phyloP scores from a whole-genome alignment of 2,329 filamentous ascomycete species.

The Cylindrodendrum hubeiense region DNA sequence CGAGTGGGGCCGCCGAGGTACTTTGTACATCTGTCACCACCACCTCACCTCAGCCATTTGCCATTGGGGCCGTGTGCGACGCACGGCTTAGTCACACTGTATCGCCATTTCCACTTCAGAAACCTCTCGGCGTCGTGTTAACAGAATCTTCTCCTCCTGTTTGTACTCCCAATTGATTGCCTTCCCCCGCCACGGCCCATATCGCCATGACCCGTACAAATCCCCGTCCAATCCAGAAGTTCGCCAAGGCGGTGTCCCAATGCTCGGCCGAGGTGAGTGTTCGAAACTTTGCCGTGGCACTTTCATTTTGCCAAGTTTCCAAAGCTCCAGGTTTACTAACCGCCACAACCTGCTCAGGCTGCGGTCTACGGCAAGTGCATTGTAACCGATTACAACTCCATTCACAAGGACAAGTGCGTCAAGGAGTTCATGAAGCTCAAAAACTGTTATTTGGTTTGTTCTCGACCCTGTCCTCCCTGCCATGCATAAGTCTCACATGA shows the following conservation, averaged over 20 bases:
- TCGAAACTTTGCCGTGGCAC: not conserved
- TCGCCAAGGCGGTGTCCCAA: constrained; percentile 66
- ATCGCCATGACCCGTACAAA: constrained; percentile 41
- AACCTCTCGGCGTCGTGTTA: not conserved
- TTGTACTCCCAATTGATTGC: not conserved
- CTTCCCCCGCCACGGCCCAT: not conserved
- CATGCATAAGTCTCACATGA: not conserved
- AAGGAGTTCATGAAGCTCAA: constrained; percentile 89
- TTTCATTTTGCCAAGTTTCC: not conserved
- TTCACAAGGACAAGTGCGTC: constrained; percentile 90
- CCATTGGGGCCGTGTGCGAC: not conserved
- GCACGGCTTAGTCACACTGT: not conserved
- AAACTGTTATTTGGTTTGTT: constrained; percentile 84
- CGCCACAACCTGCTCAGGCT: constrained; percentile 67
- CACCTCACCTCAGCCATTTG: too few species aligned
- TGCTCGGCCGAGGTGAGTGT: constrained; percentile 66
- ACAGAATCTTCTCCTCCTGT: not conserved
- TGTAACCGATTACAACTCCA: constrained; percentile 87
- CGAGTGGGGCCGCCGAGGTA: constrained; percentile 15
- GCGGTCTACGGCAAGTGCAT: constrained; percentile 92
- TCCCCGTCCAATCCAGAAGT: constrained; percentile 65
- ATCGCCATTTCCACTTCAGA: not conserved
- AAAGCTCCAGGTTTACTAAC: constrained; percentile 14
- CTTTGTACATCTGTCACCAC: not conserved
- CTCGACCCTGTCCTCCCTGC: not conserved